phyloP scores from a whole-genome alignment of 306 rosid genomes.

The Cicer arietinum region DNA sequence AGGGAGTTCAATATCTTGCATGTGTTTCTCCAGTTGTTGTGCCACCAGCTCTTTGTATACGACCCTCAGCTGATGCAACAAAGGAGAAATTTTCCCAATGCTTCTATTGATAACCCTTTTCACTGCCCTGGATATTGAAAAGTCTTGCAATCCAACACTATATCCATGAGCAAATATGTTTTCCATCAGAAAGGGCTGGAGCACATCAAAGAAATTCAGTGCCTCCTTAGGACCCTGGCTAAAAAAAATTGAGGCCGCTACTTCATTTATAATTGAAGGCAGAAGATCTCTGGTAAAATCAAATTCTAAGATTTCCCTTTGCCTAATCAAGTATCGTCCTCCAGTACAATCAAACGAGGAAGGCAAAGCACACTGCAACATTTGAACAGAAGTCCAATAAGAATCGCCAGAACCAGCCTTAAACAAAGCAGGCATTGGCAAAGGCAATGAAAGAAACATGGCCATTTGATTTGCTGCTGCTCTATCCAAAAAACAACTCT shows the following conservation, averaged over 20 bases:
- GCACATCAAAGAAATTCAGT: constrained; percentile 63
- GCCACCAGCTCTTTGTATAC: constrained; percentile 72
- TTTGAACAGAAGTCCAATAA: constrained; percentile 83
- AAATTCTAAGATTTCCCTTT: constrained; percentile 67
- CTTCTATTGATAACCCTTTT: constrained; percentile 50
- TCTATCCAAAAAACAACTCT: constrained; percentile 55
- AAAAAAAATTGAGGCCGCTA: constrained; percentile 80
- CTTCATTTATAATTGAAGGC: constrained; percentile 69
- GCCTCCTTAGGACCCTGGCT: constrained; percentile 84
- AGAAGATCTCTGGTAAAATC: constrained; percentile 61
- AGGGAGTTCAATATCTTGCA: constrained; percentile 59
- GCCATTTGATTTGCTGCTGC: constrained; percentile 73
- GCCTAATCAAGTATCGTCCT: constrained; percentile 63
- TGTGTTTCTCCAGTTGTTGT: constrained; percentile 70
- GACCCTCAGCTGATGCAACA: constrained; percentile 70
- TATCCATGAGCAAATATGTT: constrained; percentile 78
- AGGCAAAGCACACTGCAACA: constrained; percentile 81
- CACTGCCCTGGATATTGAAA: constrained; percentile 59
- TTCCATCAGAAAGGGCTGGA: constrained; percentile 95
- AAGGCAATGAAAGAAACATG: constrained; percentile 69
- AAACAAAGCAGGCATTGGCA: constrained; percentile 73
- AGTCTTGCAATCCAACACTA: constrained; percentile 83
- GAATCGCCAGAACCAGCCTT: constrained; percentile 54
- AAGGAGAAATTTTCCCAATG: constrained; percentile 58
- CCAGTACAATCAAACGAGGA: constrained; percentile 63